Base-by-base conservation (phyloP, 768 basidiomycete genomes). In the Sarcodon aspratus region DNA sequence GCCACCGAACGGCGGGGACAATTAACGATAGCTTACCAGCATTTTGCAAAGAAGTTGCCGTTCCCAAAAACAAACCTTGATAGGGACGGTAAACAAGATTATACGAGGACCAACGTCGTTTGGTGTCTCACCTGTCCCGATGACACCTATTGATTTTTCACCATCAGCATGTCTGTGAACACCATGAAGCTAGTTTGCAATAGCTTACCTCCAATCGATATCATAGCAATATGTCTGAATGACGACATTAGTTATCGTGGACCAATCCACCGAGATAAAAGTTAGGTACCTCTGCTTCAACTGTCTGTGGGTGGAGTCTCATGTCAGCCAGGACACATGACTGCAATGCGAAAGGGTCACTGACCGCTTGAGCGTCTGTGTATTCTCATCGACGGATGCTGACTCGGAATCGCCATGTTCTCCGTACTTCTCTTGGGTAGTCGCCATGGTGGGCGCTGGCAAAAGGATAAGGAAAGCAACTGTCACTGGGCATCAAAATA, bases 181-280 rank as follows among this genome's bases (percentile, higher is more conserved):
- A 27, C 11, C 13, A 13, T 4, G 13, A 15, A 27, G 7, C 27
- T n/a, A 27, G 40, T 10, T n/a, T 15, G 38, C n/a, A 10, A 47
- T 10, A 44, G 37, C 15, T n/a, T 43, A 55, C 64, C 67, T 50
- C 68, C 68, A 45, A 69, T 69, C 8, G 40, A 42, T 6, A 88
- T 87, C 85, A 88, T 86, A 45, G 85, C 82, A 51, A 89, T 73
- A 60, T 89, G 87, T 12, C 86, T 71, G 57, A 85, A 86, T 56
- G 40, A 27, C 21, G 5, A 27, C 21, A 27, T 27, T 27, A 27
- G 21, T 27, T 27, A 27, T 27, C 2, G 21, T 27, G 21, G 21
- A 27, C 21, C 5, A 27, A 27, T 5, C 21, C 21, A 27, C 21
- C 21, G 21, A 27, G 21, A 27, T 27, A 13, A 13, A 42, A 27